Percentiles rank a stretch among this genome's conserved stretches.
Conservation (phyloP, 768 basidiomycete species). For the Suillus plorans region DNA sequence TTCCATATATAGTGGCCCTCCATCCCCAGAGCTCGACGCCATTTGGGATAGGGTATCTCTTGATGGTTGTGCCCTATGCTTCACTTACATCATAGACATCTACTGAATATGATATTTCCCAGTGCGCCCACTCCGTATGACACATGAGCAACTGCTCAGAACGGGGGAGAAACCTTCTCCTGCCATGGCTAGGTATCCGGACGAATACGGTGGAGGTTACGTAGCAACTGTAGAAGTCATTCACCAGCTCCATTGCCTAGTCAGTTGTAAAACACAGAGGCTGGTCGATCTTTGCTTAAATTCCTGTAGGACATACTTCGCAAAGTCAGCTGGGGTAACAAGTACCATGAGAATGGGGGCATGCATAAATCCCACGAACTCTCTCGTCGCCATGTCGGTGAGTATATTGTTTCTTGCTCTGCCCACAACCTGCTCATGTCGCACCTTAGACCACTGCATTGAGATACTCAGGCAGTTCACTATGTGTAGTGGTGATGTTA, state of each 20-base stretch:
- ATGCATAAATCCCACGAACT: slow-evolving; percentile 1
- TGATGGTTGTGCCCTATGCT: background rate
- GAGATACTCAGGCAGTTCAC: slow-evolving; percentile 10
- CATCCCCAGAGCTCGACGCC: slow-evolving; percentile 10
- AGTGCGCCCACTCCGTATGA: slow-evolving; percentile 13
- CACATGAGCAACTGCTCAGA: slow-evolving; percentile 10
- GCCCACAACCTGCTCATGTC: background rate
- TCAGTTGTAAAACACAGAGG: background rate
- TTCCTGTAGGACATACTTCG: slow-evolving; percentile 9
- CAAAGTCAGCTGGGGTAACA: slow-evolving; percentile 8
- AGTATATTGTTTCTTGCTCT: background rate
- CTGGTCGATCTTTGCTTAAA: background rate
- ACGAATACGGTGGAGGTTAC: slow-evolving; percentile 16
- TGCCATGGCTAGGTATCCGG: slow-evolving; percentile 6
- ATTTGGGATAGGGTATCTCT: slow-evolving; percentile 3
- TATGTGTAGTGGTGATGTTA: slow-evolving; percentile 12
- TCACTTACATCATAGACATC: background rate
- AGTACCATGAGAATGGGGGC: background rate
- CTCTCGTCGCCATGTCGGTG: slow-evolving; percentile 7
- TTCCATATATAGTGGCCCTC: slow-evolving; percentile 6
- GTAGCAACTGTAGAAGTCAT: slow-evolving; percentile 12
- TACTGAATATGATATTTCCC: background rate
- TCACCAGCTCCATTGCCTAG: slow-evolving; percentile 14
- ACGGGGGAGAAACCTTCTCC: slow-evolving; percentile 5
- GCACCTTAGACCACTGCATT: slow-evolving; percentile 10